Evolutionary conservation across 305 asterid genomes (phyloP).

Genomic region (Stenogyne calaminthoides): DNA sequence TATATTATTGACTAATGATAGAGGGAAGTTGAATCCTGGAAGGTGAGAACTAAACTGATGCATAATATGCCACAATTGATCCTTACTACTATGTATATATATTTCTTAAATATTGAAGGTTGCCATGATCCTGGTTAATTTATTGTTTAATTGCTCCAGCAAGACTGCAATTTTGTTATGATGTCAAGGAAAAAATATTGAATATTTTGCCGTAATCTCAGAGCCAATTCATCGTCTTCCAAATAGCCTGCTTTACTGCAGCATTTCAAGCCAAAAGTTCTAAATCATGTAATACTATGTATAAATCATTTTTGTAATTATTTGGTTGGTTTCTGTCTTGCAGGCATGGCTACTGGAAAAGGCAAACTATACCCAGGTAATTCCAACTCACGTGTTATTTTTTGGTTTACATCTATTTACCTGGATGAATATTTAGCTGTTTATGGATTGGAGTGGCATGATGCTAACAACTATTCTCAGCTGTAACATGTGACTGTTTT

Average conservation of each 20-base stretch:
- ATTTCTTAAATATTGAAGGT: not conserved
- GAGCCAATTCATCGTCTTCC: slow-evolving; percentile 2
- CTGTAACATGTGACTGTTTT: slow-evolving; percentile 9
- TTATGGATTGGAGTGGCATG: not conserved
- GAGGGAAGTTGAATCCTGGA: not conserved
- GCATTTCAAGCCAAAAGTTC: slow-evolving; percentile 5
- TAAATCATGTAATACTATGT: slow-evolving; percentile 5
- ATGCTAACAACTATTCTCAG: not conserved
- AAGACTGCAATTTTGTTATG: not conserved
- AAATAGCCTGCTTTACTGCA: not conserved
- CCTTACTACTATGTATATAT: not conserved
- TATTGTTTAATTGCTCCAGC: not conserved
- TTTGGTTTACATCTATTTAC: slow-evolving; percentile 1
- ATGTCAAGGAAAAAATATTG: not conserved
- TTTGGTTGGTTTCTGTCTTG: slow-evolving; percentile 23
- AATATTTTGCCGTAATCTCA: not conserved
- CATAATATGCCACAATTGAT: not conserved
- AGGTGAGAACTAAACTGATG: not conserved
- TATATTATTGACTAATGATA: not conserved
- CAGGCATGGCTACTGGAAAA: slow-evolving; percentile 85
- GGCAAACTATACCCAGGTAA: slow-evolving; percentile 87
- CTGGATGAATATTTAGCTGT: not conserved
- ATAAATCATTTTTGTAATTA: not conserved
- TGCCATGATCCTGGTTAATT: not conserved
- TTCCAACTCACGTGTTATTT: not conserved